phyloP scores from a whole-genome alignment of 1,284 basidiomycete species.

The Sporisorium graminicola region DNA sequence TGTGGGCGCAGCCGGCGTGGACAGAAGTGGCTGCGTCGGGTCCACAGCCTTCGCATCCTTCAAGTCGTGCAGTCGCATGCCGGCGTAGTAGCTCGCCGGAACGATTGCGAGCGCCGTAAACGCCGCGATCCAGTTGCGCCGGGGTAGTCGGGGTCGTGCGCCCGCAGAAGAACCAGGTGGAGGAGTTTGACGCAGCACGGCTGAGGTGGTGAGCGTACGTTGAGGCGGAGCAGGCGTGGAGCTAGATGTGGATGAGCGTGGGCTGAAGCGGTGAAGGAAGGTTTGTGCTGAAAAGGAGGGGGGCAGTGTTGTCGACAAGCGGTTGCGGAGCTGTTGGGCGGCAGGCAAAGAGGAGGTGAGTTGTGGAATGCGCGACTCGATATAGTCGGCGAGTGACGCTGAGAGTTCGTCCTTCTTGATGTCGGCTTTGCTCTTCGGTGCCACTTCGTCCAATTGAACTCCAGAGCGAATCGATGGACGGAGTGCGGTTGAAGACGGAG shows the following conservation, averaged over 20 bases:
- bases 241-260: background rate
- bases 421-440: slow-evolving; percentile 18
- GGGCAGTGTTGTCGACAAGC: background rate
- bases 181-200: background rate
- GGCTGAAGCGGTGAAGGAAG: slow-evolving; percentile 14
- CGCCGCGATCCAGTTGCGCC: slow-evolving; percentile 49
- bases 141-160: slow-evolving; percentile 10
- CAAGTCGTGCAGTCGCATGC: slow-evolving; percentile 37
- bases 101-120: slow-evolving; percentile 43
- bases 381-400: slow-evolving; percentile 15
- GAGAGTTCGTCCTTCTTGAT: slow-evolving; percentile 20
- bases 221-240: background rate
- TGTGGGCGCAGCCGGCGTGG: slow-evolving; percentile 7
- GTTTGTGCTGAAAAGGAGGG: background rate
- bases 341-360: background rate
- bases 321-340: slow-evolving; percentile 19
- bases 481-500: background rate
- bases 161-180: background rate
- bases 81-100: slow-evolving; percentile 39
- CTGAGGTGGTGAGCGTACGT: slow-evolving; percentile 16
- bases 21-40: slow-evolving; percentile 12
- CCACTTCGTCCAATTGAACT: slow-evolving; percentile 13
- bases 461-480: background rate
- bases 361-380: slow-evolving; percentile 17
- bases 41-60: slow-evolving; percentile 24